phyloP scores from a whole-genome alignment of 2,329 filamentous ascomycete species.

The Apiospora phragmitis region DNA sequence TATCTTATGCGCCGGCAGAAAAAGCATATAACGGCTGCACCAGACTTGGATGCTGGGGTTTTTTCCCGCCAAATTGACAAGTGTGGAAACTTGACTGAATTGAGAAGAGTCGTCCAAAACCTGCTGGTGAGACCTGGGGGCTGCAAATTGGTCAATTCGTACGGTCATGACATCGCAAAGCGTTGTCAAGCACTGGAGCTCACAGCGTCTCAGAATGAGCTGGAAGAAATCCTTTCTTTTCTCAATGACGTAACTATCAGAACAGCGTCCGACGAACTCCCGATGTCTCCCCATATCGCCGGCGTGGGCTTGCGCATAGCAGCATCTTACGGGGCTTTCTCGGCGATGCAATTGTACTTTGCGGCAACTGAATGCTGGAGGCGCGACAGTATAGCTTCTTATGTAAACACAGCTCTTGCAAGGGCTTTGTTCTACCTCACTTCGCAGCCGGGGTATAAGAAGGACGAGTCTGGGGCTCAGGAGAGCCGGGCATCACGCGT shows the following conservation, averaged over 20 bases:
- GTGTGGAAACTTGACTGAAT: constrained; percentile 18
- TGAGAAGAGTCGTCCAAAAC: constrained; percentile 27
- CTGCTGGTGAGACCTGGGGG: constrained; percentile 22
- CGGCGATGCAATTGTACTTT: constrained; percentile 21
- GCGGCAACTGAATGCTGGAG: constrained; percentile 4
- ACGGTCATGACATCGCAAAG: neutral
- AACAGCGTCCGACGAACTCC: constrained; percentile 25
- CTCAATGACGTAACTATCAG: constrained; percentile 42
- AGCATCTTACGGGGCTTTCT: constrained; percentile 18
- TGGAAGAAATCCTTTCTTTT: constrained; percentile 31
- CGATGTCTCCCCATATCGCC: constrained; percentile 30
- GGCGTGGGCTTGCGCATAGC: constrained; percentile 33
- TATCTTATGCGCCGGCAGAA: constrained; percentile 30
- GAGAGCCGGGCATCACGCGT: constrained; percentile 9
- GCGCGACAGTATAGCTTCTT: neutral
- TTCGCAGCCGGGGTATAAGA: neutral
- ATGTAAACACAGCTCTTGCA: neutral
- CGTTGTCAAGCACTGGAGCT: neutral
- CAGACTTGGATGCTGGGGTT: neutral
- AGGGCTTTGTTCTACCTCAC: neutral
- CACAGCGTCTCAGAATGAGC: neutral
- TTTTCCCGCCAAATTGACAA: constrained; percentile 15
- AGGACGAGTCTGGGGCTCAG: neutral
- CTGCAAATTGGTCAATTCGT: constrained; percentile 15
- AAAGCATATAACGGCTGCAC: neutral